Conservation (phyloP, 352 stramenopile genomes). For the Pythium grandisporangium region DNA sequence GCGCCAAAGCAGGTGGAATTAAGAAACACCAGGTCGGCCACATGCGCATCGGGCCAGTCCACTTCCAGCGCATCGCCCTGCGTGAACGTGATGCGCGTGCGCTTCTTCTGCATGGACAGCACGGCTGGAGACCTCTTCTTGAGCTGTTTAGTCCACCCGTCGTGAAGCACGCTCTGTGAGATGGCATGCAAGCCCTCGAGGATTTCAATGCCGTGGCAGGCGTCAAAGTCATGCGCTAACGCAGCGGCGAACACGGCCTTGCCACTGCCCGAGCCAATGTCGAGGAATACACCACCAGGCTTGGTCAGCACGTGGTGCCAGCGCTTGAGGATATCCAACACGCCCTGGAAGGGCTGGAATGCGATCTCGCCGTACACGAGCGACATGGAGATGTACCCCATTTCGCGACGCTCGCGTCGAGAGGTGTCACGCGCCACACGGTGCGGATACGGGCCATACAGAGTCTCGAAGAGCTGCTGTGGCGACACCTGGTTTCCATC, state of each 20-base stretch:
- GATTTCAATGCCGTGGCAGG: constrained; percentile 82
- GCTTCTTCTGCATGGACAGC: constrained; percentile 54
- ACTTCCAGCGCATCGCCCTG: constrained; percentile 53
- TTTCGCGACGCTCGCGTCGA: constrained; percentile 31
- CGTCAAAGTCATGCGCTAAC: constrained; percentile 81
- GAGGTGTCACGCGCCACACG: constrained; percentile 28
- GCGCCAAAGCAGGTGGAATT: constrained; percentile 88
- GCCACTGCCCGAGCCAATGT: constrained; percentile 83
- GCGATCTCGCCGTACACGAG: constrained; percentile 88
- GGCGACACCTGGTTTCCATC: no score
- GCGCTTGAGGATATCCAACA: constrained; percentile 52
- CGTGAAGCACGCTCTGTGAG: constrained; percentile 33
- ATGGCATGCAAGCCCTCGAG: constrained; percentile 65
- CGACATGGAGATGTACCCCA: constrained; percentile 52
- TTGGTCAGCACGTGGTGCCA: constrained; percentile 49
- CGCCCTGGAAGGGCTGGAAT: constrained; percentile 66
- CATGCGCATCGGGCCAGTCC: constrained; percentile 51
- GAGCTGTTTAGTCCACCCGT: constrained; percentile 49
- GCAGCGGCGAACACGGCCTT: constrained; percentile 82
- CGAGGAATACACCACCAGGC: constrained; percentile 72
- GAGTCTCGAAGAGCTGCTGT: constrained; percentile 34
- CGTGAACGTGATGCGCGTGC: constrained; percentile 60
- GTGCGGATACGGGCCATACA: constrained; percentile 38
- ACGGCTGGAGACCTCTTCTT: constrained; percentile 36
- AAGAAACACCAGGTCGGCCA: constrained; percentile 68